Evolutionary conservation across 768 basidiomycete genomes (phyloP), one percentile per base, ranked within the genome.

Genomic region (Mycena galericulata): DNA sequence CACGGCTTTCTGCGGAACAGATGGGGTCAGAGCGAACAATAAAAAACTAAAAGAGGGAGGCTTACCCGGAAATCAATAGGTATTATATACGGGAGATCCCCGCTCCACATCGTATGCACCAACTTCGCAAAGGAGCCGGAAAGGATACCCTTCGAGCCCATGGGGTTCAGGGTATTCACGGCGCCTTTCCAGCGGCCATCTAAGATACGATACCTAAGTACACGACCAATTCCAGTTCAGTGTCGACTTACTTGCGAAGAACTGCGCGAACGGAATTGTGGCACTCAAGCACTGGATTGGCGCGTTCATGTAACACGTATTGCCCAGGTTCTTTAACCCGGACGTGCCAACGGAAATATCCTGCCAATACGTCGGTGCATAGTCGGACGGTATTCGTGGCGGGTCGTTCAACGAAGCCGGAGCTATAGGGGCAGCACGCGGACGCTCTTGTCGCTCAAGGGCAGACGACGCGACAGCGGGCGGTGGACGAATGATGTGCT

Each of bases 221-320:
- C 58, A 54, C n/a, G 29, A 4, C 54, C 36, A 14, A 60, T 41
- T 24, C 11, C 34, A 12, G 40, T 45, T 15, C 57, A 41, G 26
- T 62, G 30, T 43, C 55, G 24, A 68, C 88, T 40, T 76, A 96
- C 96, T 92, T 5, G 90, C 91, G 75, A 99, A 99, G 82, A 97
- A 98, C 60, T 90, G 86, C 32, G 96, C 89, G 78, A 99, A 97
- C 0, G 97, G 97, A 9, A 93, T 89, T 0, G 97, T 98, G 0
- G 97, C 97, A 76, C 92, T 96, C 76, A 99, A 83, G 78, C 98
- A 99, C 79, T 99, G 98, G 18, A 99, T 89, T 8, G 96, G 96
- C 32, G 98, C 94, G 78, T 99, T 99, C 96, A 99, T 99, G 77
- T 99, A 99, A 78, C 98, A 99, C 10, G 98, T 99, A 78, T 98